A percentile compares a stretch with the other conserved stretches of the same genome.
Evolutionary conservation across 2,329 filamentous ascomycete genomes (phyloP).

Genomic region (Chrysoporthe cubensis): DNA sequence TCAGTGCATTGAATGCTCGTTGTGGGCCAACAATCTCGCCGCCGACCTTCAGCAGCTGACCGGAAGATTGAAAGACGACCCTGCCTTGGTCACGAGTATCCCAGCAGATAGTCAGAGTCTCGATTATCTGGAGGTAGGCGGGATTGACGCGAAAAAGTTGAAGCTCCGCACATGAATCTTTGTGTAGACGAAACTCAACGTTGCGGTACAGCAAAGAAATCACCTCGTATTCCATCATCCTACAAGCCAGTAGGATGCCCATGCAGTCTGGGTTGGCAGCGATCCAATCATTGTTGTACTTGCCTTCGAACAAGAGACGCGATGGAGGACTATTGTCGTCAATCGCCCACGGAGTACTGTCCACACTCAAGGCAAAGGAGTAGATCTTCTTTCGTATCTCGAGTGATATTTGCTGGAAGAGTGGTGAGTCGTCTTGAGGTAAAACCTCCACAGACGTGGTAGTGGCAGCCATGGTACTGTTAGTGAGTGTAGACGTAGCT

Average conservation of each 20-base stretch:
- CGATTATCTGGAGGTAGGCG: background rate
- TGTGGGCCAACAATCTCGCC: background rate
- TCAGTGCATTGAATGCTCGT: background rate
- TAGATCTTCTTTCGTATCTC: background rate
- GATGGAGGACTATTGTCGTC: background rate
- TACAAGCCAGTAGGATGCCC: slow-evolving; percentile 4
- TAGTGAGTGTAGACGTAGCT: background rate
- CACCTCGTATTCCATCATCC: background rate
- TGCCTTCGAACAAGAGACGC: background rate
- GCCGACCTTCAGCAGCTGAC: too few species aligned
- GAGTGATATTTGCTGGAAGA: background rate
- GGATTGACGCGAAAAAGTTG: background rate
- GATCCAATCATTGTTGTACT: background rate
- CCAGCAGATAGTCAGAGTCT: background rate
- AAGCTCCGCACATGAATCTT: background rate
- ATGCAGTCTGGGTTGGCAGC: background rate
- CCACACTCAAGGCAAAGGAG: background rate
- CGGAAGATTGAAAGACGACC: background rate
- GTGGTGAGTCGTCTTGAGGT: background rate
- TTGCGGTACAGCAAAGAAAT: background rate
- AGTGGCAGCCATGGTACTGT: background rate
- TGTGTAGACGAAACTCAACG: background rate
- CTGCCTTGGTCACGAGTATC: background rate
- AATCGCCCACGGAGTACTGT: background rate
- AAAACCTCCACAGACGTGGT: background rate